phyloP scores from a whole-genome alignment of 208 protist genomes.

The Acanthamoeba royreba region DNA sequence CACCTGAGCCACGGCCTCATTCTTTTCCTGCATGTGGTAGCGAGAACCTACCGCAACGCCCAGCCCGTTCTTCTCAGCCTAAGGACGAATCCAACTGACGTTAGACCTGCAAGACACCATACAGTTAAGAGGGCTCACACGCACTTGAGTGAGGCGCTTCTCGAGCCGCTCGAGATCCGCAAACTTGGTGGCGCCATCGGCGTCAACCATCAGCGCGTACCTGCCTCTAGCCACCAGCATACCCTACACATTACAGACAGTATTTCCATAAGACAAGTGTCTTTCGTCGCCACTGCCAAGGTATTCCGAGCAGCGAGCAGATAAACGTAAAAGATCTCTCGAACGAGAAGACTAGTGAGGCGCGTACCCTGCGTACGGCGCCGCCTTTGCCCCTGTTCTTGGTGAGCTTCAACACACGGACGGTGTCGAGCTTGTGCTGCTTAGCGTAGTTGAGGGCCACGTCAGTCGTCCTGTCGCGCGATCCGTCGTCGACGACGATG shows the following conservation, averaged over 20 bases:
- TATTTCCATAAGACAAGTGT: neutral
- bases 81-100: neutral
- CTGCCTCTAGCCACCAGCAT: conserved; percentile 71
- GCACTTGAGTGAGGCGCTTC: neutral
- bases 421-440: conserved; percentile 49
- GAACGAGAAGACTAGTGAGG: neutral
- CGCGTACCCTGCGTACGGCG: conserved; percentile 68
- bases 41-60: conserved; percentile 72
- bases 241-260: conserved; percentile 50
- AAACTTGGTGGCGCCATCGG: conserved; percentile 83
- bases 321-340: neutral
- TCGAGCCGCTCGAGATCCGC: conserved; percentile 65
- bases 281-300: no score
- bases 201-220: conserved; percentile 81
- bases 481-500: conserved; percentile 79
- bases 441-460: conserved; percentile 43
- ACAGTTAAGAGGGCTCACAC: neutral
- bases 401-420: conserved; percentile 65
- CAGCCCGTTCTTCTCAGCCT: conserved; percentile 45
- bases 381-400: conserved; percentile 80
- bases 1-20: conserved; percentile 65
- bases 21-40: conserved; percentile 71
- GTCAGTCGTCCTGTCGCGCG: conserved; percentile 69
- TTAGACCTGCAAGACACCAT: neutral
- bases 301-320: no score